These are phyloP conservation scores for Chrysopogon serrulatus DNA, from an alignment of 176 grass and related monocot genomes.

Conservation along the genomic window DNA sequence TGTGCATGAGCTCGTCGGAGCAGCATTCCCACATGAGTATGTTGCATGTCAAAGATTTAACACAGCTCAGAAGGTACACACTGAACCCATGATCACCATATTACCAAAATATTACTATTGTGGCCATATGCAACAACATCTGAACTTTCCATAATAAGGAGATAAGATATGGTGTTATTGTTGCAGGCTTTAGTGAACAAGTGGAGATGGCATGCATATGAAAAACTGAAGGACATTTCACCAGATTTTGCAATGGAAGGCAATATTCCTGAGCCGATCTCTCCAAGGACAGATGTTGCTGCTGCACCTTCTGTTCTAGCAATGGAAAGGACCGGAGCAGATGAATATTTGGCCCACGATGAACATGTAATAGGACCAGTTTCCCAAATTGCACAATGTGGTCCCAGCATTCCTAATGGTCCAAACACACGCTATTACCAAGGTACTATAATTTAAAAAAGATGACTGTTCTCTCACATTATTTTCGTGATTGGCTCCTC, in stretches of 20 bases:
- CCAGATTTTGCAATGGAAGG: constrained; percentile 8
- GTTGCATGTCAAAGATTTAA: neutral
- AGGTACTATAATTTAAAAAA: neutral
- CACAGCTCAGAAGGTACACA: neutral
- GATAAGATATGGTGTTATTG: neutral
- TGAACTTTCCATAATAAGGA: neutral
- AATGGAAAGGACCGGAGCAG: too few species aligned
- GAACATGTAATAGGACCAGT: too few species aligned
- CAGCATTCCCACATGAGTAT: too few species aligned
- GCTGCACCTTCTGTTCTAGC: neutral
- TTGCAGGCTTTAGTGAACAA: neutral
- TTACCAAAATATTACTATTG: neutral
- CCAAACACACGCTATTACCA: neutral
- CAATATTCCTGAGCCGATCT: neutral
- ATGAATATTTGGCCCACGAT: too few species aligned
- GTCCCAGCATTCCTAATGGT: neutral
- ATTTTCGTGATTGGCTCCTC: neutral
- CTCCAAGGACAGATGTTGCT: neutral
- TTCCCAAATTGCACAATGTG: neutral
- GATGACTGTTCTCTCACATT: neutral
- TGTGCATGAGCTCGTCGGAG: too few species aligned
- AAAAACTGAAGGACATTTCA: neutral
- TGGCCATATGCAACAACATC: neutral
- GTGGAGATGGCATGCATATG: neutral
- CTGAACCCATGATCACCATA: neutral